Conservation (phyloP, 371 early-diverging fungal species). For the Parasitella parasitica region DNA sequence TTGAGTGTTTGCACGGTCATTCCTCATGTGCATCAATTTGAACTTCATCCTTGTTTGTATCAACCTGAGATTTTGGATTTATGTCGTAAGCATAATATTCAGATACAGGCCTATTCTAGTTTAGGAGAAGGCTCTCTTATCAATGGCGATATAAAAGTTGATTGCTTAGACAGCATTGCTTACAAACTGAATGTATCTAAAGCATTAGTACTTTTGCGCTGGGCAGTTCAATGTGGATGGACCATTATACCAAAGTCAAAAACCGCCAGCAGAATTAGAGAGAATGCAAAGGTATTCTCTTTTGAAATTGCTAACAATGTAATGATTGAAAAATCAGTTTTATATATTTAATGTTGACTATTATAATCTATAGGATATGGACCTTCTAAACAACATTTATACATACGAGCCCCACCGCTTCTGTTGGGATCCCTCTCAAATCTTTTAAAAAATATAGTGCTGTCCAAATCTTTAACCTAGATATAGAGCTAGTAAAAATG, state of each 20-base stretch:
- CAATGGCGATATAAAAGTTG: slow-evolving; percentile 24
- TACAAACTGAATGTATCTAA: slow-evolving; percentile 32
- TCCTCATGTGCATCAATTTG: slow-evolving; percentile 79
- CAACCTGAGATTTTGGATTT: slow-evolving; percentile 35
- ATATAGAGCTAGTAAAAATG: too few species aligned
- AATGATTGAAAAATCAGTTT: slow-evolving; percentile 5
- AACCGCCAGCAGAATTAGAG: slow-evolving; percentile 43
- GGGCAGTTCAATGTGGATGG: slow-evolving; percentile 71
- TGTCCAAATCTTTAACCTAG: too few species aligned
- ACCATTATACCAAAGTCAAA: slow-evolving; percentile 72
- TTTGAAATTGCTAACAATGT: slow-evolving; percentile 50
- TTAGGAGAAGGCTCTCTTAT: slow-evolving; percentile 83
- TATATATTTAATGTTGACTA: not conserved
- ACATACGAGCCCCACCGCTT: slow-evolving; percentile 43
- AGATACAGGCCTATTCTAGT: slow-evolving; percentile 87
- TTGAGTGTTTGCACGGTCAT: slow-evolving; percentile 57
- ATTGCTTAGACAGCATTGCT: slow-evolving; percentile 38
- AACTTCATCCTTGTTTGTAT: slow-evolving; percentile 62
- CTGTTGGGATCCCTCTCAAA: slow-evolving; percentile 77
- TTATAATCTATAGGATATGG: slow-evolving; percentile 52
- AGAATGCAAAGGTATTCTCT: slow-evolving; percentile 52
- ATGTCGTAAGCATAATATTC: slow-evolving; percentile 37
- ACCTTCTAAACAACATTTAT: slow-evolving; percentile 47
- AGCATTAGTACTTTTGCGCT: slow-evolving; percentile 77
- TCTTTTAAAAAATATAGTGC: too few species aligned